Percentiles rank a stretch among this genome's conserved stretches.
phyloP scores from a whole-genome alignment of 176 grass and related monocot genomes.

The Hsuehochloa calcarea region DNA sequence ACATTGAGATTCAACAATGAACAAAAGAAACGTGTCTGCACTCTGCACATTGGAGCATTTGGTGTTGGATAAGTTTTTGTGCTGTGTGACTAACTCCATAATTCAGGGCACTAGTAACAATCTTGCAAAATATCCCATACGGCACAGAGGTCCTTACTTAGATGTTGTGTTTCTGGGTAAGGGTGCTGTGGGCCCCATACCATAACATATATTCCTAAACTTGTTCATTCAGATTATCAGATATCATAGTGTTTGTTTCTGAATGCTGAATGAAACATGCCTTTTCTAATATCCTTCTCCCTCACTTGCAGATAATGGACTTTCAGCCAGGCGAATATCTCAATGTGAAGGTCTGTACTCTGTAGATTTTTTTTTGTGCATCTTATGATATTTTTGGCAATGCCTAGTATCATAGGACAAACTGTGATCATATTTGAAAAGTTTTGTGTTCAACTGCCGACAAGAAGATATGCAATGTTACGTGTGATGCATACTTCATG shows the following conservation, averaged over 20 bases:
- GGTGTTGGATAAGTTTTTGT: conserved; percentile 12
- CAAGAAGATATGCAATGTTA: not conserved
- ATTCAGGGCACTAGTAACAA: not conserved
- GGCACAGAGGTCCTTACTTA: not conserved
- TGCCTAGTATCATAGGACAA: not conserved
- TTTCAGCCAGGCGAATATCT: conserved; percentile 99
- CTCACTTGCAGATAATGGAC: conserved; percentile 83
- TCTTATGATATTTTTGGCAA: not conserved
- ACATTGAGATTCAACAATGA: not conserved
- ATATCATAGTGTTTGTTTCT: not conserved
- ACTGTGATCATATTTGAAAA: not conserved
- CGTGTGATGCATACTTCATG: not conserved
- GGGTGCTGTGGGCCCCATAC: not conserved
- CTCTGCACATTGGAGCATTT: not conserved
- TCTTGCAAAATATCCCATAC: not conserved
- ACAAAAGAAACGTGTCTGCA: not conserved
- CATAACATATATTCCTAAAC: not conserved
- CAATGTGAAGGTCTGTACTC: conserved; percentile 82
- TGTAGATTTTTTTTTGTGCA: not conserved
- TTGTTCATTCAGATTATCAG: not conserved
- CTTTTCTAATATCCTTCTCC: conserved; percentile 18
- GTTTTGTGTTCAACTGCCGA: not conserved
- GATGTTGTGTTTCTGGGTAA: not conserved
- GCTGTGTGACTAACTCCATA: not conserved
- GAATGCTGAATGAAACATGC: not conserved